Percentiles rank a stretch among this genome's conserved stretches.
Evolutionary conservation across 75 land plant species (phyloP).

Genomic region (Pinus tabuliformis): DNA sequence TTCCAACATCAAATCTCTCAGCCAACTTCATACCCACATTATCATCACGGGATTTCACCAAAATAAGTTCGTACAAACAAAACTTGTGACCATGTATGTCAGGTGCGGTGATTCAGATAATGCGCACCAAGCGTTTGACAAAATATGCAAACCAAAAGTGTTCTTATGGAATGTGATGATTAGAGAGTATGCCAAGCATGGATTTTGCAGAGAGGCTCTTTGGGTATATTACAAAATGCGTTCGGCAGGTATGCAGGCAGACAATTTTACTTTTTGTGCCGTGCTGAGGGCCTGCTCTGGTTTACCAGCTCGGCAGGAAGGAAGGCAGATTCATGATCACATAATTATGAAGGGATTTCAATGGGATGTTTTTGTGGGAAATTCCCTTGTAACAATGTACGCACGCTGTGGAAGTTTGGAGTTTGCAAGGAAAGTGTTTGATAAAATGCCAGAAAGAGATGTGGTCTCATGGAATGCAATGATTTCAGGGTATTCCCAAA

Average conservation of each 20-base stretch:
- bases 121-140: slow-evolving; percentile 2
- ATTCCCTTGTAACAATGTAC: slow-evolving; percentile 36
- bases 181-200: slow-evolving; percentile 1
- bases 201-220: slow-evolving; percentile 22
- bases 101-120: not conserved
- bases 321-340: slow-evolving; percentile 33
- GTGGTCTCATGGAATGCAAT: not conserved
- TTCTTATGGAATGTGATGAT: slow-evolving; percentile 8
- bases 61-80: not conserved
- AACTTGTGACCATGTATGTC: not conserved
- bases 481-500: slow-evolving; percentile 23
- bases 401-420: slow-evolving; percentile 20
- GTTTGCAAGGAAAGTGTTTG: slow-evolving; percentile 21
- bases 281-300: slow-evolving; percentile 34
- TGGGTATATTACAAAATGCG: slow-evolving; percentile 27
- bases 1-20: not conserved
- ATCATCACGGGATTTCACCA: not conserved
- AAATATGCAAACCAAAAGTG: not conserved
- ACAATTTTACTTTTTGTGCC: slow-evolving; percentile 47
- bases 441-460: slow-evolving; percentile 1
- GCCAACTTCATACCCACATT: not conserved
- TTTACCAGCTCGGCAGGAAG: slow-evolving; percentile 10
- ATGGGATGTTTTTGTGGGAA: slow-evolving; percentile 13
- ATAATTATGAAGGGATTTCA: slow-evolving; percentile 8
- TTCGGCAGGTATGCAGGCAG: slow-evolving; percentile 13